A percentile compares a stretch with the other conserved stretches of the same genome.
Conservation (phyloP, 2,329 filamentous ascomycete genomes). For the Dichotomopilus funicola region DNA sequence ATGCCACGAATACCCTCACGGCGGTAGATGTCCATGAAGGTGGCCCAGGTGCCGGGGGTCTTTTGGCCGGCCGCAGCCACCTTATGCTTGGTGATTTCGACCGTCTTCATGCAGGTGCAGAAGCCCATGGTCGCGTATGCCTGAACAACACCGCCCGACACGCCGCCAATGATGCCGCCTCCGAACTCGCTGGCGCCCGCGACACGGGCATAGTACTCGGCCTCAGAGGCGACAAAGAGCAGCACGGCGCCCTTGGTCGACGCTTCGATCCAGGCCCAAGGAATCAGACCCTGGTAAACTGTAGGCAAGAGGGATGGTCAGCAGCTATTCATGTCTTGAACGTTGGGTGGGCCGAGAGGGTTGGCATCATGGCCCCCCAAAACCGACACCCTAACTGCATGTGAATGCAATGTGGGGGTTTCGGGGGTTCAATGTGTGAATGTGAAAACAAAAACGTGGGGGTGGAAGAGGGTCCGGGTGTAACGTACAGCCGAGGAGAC, state of each 20-base stretch:
- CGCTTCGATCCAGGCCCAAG: conserved; percentile 99
- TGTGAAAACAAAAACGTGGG: background rate
- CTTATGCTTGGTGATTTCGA: conserved; percentile 99
- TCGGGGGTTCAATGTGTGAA: background rate
- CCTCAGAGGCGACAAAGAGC: conserved; percentile 97
- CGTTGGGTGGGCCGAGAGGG: too few relatives aligned
- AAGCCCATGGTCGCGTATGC: conserved; percentile 99
- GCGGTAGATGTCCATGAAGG: conserved; percentile 96
- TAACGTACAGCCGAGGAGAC: conserved; percentile 82
- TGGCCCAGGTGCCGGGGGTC: conserved; percentile 84
- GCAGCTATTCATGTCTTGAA: conserved; percentile 18
- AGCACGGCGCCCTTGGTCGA: conserved; percentile 99
- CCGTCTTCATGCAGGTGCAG: conserved; percentile 99
- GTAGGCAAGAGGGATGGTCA: conserved; percentile 23
- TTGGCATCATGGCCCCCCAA: too few relatives aligned
- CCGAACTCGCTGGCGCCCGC: conserved; percentile 82
- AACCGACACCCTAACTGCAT: too few relatives aligned
- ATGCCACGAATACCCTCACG: conserved; percentile 90
- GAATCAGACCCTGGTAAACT: conserved; percentile 99
- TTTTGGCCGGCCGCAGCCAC: conserved; percentile 74
- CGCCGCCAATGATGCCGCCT: conserved; percentile 82
- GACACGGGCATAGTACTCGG: conserved; percentile 85
- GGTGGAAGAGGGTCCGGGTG: background rate
- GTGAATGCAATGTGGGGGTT: too few relatives aligned
- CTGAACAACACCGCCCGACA: conserved; percentile 91